Evolutionary conservation across 1,284 basidiomycete species (phyloP), one percentile per base, ranked within the genome.

Genomic region (Butyriboletus appendiculatus): DNA sequence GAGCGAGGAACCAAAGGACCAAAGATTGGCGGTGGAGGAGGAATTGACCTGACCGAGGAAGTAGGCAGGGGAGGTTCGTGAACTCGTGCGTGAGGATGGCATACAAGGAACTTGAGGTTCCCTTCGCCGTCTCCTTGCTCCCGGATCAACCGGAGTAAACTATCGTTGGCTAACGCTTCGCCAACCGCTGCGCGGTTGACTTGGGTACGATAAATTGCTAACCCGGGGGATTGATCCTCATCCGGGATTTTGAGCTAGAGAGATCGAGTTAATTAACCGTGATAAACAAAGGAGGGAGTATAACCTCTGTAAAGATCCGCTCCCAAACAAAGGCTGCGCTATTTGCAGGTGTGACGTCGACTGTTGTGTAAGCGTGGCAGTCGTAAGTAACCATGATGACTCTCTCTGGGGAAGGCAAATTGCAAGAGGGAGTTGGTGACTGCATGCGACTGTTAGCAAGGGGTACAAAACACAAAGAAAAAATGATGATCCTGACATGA

Each of bases 151-250:
- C 82, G 79, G 61, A 89, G 81, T 5, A 96, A 74, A 53, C 76
- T 75, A 22, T 90, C 85, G 59, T 89, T 83, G 4, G 79, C 73
- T 28, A 96, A 72, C 5, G 91, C 82, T 15, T 84, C 83, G 5
- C 89, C 84, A 46, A 88, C 80, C 16, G 90, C 88, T 61, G 79
- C 85, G 28, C 82, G 80, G 50, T 89, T 91, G 60, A 95, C 86
- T 69, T 93, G 88, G 0, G 94, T 95, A 45, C 84, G 85, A 75
- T 90, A 94, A 51, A 96, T 87, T n/a, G 87, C 83, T 65, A 88
- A 86, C 28, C 80, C 82, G 11, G 67, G 53, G 5, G 79, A 68
- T 64, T 90, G 86, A 59, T 93, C 91, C 60, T 94, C 92, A 58
- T 96, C 93, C 30, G 81, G 80, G 50, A 96, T 92, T 63, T 88